Base-by-base conservation (phyloP, 2,329 filamentous ascomycete genomes). In the Mycosphaerelloides madeirae region DNA sequence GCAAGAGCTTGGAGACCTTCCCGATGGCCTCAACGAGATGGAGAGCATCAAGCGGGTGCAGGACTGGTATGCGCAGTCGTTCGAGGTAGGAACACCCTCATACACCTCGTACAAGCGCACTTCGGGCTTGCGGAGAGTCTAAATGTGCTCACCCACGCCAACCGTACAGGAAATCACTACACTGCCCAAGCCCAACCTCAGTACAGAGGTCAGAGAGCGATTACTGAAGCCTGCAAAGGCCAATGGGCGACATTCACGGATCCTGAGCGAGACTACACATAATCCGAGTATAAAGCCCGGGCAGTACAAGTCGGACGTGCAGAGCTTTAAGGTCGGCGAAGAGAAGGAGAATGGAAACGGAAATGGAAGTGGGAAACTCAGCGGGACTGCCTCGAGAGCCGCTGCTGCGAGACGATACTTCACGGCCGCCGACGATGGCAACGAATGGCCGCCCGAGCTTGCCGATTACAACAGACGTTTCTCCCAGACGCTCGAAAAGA, bases 11-110 rank as follows among this genome's bases (percentile, higher is more conserved):
- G 83, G 85, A 50, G 86, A 88, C 62, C 76, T 98, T 2, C 93
- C 93, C 29, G 93, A 98, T 77, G 93, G 93, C 44, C 79, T 98
- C 50, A 95, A 88, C 66, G 90, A 97, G 57, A 97, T 98, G 93
- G 87, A 90, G 31, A 97, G 93, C 9, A 95, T 98, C 56, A 83
- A 84, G 66, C 88, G 84, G 62, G 93, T 98, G 56, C 85, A 90
- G 66, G 90, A 97, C 63, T 98, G 93, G 93, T 98, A 98, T 68
- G 93, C 91, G 53, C 93, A 98, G 73, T 98, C 93, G 40, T 98
- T 98, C 63, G 93, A 98, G 81, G 90, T 95, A 79, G 59, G 78
- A 65, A 36, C 29, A 44, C 38, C 13, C 5, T 5, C 31, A 14
- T 12, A 16, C 31, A 14, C 13, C 5, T 5, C 31, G 6, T 12